phyloP scores from a whole-genome alignment of 495 filamentous ascomycete genomes.

The Cryomyces antarcticus region DNA sequence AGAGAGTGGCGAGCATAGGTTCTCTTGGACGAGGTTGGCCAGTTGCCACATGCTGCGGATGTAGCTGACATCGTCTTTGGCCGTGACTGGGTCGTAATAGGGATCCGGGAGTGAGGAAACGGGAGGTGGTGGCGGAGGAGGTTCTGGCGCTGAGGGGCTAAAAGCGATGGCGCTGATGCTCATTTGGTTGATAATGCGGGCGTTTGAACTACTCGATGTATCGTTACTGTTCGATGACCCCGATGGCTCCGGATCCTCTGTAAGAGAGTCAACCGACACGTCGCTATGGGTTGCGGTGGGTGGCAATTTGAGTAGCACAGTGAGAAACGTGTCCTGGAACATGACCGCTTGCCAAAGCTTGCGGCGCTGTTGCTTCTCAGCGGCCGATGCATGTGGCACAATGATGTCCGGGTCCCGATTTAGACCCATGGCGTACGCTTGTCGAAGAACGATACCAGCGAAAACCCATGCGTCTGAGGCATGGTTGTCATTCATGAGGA shows the following conservation, averaged over 20 bases:
- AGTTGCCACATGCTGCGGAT: conserved; percentile 52
- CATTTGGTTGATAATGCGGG: conserved; percentile 13
- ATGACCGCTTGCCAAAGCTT: conserved; percentile 60
- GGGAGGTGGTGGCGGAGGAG: not conserved
- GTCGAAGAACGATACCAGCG: conserved; percentile 45
- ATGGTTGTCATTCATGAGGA: conserved; percentile 61
- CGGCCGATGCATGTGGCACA: conserved; percentile 30
- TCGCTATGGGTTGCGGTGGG: conserved; percentile 54
- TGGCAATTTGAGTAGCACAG: conserved; percentile 50
- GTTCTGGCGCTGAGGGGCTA: conserved; percentile 2
- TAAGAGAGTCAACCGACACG: conserved; percentile 43
- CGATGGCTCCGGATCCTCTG: conserved; percentile 14
- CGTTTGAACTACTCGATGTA: conserved; percentile 2
- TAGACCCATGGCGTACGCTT: conserved; percentile 57
- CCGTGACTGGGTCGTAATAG: conserved; percentile 27
- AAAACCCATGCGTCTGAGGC: conserved; percentile 58
- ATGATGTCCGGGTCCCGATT: conserved; percentile 55
- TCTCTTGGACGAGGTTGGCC: conserved; percentile 48
- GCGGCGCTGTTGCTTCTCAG: conserved; percentile 48
- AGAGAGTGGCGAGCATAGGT: conserved; percentile 43
- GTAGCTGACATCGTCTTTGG: conserved; percentile 34
- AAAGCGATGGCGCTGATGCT: conserved; percentile 21
- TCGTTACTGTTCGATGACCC: conserved; percentile 2
- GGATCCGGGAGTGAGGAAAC: conserved; percentile 8
- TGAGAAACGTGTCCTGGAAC: conserved; percentile 58